A percentile compares a stretch with the other conserved stretches of the same genome.
These are phyloP conservation scores for Heritiera littoralis DNA, from an alignment of 345 rosid species.

Conservation along the genomic window DNA sequence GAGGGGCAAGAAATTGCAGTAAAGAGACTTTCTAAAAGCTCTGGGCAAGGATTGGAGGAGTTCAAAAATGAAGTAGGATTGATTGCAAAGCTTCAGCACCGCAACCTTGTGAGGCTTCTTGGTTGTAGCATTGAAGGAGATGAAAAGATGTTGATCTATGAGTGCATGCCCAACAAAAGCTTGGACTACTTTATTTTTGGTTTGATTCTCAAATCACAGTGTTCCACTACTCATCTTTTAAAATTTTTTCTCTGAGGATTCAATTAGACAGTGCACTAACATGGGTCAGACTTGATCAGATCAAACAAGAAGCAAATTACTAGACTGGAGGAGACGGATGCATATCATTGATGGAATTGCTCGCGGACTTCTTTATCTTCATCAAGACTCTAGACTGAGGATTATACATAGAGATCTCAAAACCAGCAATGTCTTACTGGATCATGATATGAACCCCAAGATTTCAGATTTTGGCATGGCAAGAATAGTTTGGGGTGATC, in stretches of 20 bases:
- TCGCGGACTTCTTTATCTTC: slow-evolving; percentile 50
- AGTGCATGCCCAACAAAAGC: slow-evolving; percentile 39
- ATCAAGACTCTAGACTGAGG: slow-evolving; percentile 48
- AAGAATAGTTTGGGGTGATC: slow-evolving; percentile 26
- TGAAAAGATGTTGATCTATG: slow-evolving; percentile 38
- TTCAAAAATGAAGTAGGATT: slow-evolving; percentile 39
- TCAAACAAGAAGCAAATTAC: slow-evolving; percentile 21
- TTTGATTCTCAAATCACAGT: neutral
- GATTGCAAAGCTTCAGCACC: slow-evolving; percentile 48
- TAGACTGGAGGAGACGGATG: slow-evolving; percentile 33
- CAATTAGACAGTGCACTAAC: neutral
- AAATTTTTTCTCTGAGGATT: neutral
- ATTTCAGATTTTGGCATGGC: slow-evolving; percentile 44
- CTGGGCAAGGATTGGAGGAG: slow-evolving; percentile 40
- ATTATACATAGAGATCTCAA: slow-evolving; percentile 49
- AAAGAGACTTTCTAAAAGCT: slow-evolving; percentile 41
- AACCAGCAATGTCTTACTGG: slow-evolving; percentile 36
- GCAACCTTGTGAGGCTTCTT: slow-evolving; percentile 42
- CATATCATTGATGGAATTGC: slow-evolving; percentile 43
- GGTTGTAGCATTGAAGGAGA: slow-evolving; percentile 39
- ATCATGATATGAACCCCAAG: slow-evolving; percentile 35
- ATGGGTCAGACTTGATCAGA: slow-evolving; percentile 22
- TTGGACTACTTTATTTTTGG: slow-evolving; percentile 41
- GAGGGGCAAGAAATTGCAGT: slow-evolving; percentile 44
- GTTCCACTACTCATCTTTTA: neutral